Conservation (phyloP, 139 green algal species). For the Chlamydomonas sphaeroides region DNA sequence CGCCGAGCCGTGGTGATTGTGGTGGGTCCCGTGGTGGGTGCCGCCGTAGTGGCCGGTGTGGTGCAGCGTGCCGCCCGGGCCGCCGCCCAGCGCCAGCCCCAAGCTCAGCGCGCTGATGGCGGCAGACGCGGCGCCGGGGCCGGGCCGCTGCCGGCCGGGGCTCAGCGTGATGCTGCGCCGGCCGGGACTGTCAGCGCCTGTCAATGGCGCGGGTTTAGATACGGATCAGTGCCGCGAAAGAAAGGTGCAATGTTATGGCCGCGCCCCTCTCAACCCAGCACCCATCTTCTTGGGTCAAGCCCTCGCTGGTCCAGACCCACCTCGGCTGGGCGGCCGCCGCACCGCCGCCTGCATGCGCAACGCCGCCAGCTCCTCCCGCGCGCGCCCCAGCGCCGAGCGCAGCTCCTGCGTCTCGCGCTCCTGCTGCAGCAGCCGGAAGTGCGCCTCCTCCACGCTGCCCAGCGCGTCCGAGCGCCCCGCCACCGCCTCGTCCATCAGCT, state of each 20-base stretch:
- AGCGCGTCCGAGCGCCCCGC: conserved; percentile 17
- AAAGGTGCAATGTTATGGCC: no score
- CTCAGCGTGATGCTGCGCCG: conserved; percentile 32
- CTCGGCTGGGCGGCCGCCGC: conserved; percentile 23
- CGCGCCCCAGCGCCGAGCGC: not conserved
- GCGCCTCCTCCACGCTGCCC: conserved; percentile 14
- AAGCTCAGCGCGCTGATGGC: conserved; percentile 31
- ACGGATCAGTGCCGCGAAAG: no score
- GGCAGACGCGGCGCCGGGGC: not conserved
- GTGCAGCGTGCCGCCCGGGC: not conserved
- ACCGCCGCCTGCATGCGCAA: not conserved
- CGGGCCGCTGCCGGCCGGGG: not conserved
- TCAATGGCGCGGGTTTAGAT: no score
- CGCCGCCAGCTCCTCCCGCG: conserved; percentile 23
- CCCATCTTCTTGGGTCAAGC: no score
- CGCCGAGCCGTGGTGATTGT: not conserved
- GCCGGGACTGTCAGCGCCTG: conserved; percentile 21
- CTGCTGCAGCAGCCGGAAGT: conserved; percentile 25
- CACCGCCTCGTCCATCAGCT: conserved; percentile 35
- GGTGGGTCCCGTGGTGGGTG: not conserved
- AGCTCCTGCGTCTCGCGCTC: conserved; percentile 21
- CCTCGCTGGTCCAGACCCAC: not conserved
- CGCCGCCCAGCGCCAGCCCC: conserved; percentile 17
- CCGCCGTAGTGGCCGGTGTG: not conserved
- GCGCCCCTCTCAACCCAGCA: no score